Conservation (phyloP, 2,329 filamentous ascomycete species). For the Beauveria sp. region DNA sequence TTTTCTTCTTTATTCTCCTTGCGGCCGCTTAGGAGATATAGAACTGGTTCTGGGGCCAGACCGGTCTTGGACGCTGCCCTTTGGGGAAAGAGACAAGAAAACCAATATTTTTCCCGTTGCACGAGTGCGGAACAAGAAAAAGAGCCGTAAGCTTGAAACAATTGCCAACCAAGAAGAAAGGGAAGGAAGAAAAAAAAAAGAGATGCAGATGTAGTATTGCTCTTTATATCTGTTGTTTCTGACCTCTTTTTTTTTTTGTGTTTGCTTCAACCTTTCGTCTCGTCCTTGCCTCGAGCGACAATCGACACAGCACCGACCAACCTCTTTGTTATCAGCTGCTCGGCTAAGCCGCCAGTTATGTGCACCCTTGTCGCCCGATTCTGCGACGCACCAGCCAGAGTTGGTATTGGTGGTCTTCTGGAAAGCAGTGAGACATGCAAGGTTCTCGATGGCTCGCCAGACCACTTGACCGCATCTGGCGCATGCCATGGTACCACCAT, state of each 20-base stretch:
- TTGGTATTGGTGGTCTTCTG: neutral
- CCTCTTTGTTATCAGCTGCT: too few species aligned
- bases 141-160: neutral
- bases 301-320: too few species aligned
- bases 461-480: neutral
- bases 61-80: neutral
- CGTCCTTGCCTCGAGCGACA: too few species aligned
- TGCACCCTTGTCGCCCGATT: neutral
- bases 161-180: too few species aligned
- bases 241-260: too few species aligned
- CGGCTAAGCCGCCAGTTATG: neutral
- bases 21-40: neutral
- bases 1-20: neutral
- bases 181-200: too few species aligned
- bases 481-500: neutral
- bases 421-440: neutral
- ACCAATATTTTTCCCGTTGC: neutral
- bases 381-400: neutral
- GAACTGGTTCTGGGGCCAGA: neutral
- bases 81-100: neutral
- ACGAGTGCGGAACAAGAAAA: neutral
- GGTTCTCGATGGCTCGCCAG: neutral
- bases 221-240: too few species aligned
- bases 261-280: too few species aligned
- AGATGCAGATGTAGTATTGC: too few species aligned